A percentile compares a stretch with the other conserved stretches of the same genome.
Evolutionary conservation across 225 moss, liverwort and hornwort species (phyloP).

Genomic region (Physcomitrium patens): DNA sequence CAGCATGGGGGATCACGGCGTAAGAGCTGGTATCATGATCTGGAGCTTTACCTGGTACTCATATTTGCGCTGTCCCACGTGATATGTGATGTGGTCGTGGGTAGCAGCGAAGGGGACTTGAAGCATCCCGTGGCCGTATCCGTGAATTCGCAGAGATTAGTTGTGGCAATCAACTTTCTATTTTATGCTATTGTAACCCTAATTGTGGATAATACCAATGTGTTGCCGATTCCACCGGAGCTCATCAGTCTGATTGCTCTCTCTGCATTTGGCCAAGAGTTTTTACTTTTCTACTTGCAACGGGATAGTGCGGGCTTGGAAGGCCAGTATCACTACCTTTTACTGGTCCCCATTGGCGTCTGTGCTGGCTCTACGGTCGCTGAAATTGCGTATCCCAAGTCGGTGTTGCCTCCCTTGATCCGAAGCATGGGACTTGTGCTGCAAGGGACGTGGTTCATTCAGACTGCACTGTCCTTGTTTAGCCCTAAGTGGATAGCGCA

Average conservation of each 20-base stretch:
- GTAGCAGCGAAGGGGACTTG: slow-evolving; percentile 23
- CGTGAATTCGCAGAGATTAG: slow-evolving; percentile 73
- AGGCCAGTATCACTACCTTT: slow-evolving; percentile 72
- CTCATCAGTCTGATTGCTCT: slow-evolving; percentile 63
- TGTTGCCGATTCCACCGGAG: slow-evolving; percentile 73
- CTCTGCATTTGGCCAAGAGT: slow-evolving; percentile 82
- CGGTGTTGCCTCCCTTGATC: slow-evolving; percentile 61
- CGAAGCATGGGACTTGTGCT: slow-evolving; percentile 83
- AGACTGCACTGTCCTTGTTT: slow-evolving; percentile 76
- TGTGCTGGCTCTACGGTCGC: slow-evolving; percentile 62
- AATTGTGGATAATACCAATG: slow-evolving; percentile 60
- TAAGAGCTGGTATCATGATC: slow-evolving; percentile 36
- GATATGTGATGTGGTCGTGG: slow-evolving; percentile 55
- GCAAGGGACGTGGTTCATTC: slow-evolving; percentile 93
- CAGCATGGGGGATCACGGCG: slow-evolving; percentile 6
- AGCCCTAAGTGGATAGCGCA: slow-evolving; percentile 66
- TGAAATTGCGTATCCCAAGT: slow-evolving; percentile 67
- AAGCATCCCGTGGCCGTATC: slow-evolving; percentile 69
- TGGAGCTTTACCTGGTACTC: slow-evolving; percentile 51
- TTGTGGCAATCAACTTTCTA: slow-evolving; percentile 69
- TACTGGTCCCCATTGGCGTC: slow-evolving; percentile 78
- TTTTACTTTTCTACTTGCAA: slow-evolving; percentile 71
- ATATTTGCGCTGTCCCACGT: slow-evolving; percentile 70
- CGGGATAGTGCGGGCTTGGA: slow-evolving; percentile 59
- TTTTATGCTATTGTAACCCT: slow-evolving; percentile 70